Percentiles rank a stretch among this genome's conserved stretches.
These are phyloP conservation scores for Penicillium sp. DNA, from an alignment of 2,329 filamentous ascomycete species.

Conservation along the genomic window DNA sequence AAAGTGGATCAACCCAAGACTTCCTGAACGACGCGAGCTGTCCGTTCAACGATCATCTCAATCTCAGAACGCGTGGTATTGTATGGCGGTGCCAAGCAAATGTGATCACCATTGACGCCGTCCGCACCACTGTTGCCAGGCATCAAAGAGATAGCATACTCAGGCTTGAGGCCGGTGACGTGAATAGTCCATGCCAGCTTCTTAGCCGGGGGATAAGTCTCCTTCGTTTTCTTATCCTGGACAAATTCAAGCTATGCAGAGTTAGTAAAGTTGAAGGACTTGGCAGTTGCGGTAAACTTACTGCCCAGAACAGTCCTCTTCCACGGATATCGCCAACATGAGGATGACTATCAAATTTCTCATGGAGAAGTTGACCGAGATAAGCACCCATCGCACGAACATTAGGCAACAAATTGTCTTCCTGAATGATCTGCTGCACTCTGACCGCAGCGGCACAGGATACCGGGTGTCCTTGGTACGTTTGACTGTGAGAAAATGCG, in stretches of 20 bases:
- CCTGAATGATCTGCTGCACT: conserved; percentile 53
- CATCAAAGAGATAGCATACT: conserved; percentile 51
- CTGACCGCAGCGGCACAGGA: conserved; percentile 52
- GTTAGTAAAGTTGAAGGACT: conserved; percentile 2
- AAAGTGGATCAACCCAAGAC: conserved; percentile 18
- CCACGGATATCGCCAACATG: conserved; percentile 57
- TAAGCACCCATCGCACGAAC: conserved; percentile 30
- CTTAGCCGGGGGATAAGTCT: conserved; percentile 46
- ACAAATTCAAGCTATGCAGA: conserved; percentile 54
- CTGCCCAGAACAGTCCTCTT: conserved; percentile 55
- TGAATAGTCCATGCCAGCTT: conserved; percentile 48
- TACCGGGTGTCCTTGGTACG: conserved; percentile 56
- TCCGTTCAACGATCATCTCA: conserved; percentile 48
- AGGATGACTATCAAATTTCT: conserved; percentile 42
- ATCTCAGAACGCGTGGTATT: conserved; percentile 51
- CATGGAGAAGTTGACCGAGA: conserved; percentile 40
- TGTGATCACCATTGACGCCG: conserved; percentile 53
- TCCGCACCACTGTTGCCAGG: conserved; percentile 53
- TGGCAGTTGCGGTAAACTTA: conserved; percentile 31
- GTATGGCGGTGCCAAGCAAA: conserved; percentile 55
- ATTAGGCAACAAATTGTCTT: conserved; percentile 50
- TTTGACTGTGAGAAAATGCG: conserved; percentile 56
- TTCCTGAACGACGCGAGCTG: conserved; percentile 43
- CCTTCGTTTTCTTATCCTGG: conserved; percentile 49
- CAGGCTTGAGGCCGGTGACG: conserved; percentile 41